These are phyloP conservation scores for Scleroderma bovista DNA, from an alignment of 768 basidiomycete species.

Conservation along the genomic window DNA sequence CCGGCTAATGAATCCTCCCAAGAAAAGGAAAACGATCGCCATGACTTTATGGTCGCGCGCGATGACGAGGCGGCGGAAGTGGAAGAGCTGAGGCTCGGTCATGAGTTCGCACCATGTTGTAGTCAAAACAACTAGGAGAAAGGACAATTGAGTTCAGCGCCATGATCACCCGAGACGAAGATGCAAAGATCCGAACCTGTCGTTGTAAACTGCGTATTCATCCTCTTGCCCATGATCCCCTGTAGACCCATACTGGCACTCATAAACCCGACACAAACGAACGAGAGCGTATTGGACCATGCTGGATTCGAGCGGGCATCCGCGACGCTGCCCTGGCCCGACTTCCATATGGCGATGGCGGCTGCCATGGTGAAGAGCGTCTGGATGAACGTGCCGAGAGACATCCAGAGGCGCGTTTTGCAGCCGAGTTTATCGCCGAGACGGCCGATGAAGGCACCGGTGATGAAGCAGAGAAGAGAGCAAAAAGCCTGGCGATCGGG, in stretches of 20 bases:
- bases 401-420: conserved; percentile 71
- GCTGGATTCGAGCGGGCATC: conserved; percentile 53
- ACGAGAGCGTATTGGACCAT: conserved; percentile 65
- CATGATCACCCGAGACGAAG: too few species aligned
- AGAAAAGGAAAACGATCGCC: conserved; percentile 62
- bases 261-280: conserved; percentile 71
- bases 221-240: conserved; percentile 71
- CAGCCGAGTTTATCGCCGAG: conserved; percentile 79
- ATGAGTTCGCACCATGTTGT: conserved; percentile 87
- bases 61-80: conserved; percentile 41
- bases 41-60: conserved; percentile 70
- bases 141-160: too few species aligned
- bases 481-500: conserved; percentile 81
- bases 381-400: conserved; percentile 66
- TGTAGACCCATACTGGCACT: conserved; percentile 77
- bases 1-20: conserved; percentile 67
- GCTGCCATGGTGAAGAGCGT: conserved; percentile 70
- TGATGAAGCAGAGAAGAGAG: conserved; percentile 72
- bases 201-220: conserved; percentile 74
- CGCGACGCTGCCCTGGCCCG: conserved; percentile 50
- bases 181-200: conserved; percentile 70
- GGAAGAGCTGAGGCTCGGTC: conserved; percentile 74
- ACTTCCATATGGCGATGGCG: conserved; percentile 68
- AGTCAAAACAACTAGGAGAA: conserved; percentile 63
- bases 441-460: conserved; percentile 74